Conservation (phyloP, 2,329 filamentous ascomycete genomes). For the Chaetothyriales sp. region DNA sequence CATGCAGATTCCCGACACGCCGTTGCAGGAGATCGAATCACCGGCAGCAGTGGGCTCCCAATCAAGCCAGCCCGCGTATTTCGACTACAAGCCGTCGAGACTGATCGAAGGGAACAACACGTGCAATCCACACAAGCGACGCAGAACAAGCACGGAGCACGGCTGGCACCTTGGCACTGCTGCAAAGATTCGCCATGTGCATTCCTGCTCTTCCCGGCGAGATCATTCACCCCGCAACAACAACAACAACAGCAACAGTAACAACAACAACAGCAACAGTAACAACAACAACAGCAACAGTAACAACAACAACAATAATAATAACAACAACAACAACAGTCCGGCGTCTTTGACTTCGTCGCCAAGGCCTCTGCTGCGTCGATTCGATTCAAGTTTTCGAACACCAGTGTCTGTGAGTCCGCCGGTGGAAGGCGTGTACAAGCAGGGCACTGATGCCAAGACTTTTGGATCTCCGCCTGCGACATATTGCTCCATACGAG, state of each 20-base stretch:
- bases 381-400: conserved; percentile 6
- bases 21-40: conserved; percentile 30
- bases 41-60: conserved; percentile 18
- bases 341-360: conserved; percentile 17
- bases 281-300: no score
- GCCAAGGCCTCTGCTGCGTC: conserved; percentile 23
- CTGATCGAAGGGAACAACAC: conserved; percentile 31
- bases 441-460: conserved; percentile 5
- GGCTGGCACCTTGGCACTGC: conserved; percentile 24
- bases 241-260: no score
- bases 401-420: conserved; percentile 9
- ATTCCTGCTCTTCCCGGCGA: conserved; percentile 24
- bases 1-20: conserved; percentile 58
- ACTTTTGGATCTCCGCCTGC: conserved; percentile 24
- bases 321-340: conserved; percentile 3
- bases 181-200: conserved; percentile 26
- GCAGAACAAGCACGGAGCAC: conserved; percentile 26
- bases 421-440: conserved; percentile 2
- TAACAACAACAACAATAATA: no score
- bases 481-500: conserved; percentile 32
- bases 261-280: no score
- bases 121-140: conserved; percentile 33
- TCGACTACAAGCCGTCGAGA: conserved; percentile 27
- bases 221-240: conserved; percentile 22
- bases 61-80: conserved; percentile 3